These are phyloP conservation scores for Gnetum montanum DNA, from an alignment of 75 land plant genomes.

Conservation along the genomic window DNA sequence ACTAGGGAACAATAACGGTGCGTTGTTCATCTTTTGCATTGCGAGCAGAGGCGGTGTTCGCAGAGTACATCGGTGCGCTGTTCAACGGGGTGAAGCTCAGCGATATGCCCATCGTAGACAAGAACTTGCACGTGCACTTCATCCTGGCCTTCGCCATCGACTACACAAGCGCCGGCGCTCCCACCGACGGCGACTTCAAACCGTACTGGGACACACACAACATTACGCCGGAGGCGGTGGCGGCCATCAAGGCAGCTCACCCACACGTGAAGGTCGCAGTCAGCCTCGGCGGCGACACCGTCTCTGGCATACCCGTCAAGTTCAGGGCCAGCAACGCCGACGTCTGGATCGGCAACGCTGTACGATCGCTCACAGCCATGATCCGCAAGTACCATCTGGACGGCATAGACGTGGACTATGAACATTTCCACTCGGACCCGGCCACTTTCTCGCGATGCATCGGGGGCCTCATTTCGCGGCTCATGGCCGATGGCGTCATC, in stretches of 20 bases:
- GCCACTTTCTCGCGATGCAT: slow-evolving; percentile 16
- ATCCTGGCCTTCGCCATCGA: slow-evolving; percentile 41
- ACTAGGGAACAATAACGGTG: too few relatives aligned
- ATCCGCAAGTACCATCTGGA: slow-evolving; percentile 17
- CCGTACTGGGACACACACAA: slow-evolving; percentile 12
- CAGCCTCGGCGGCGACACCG: slow-evolving; percentile 17
- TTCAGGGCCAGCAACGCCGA: slow-evolving; percentile 5
- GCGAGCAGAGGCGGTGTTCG: too few relatives aligned
- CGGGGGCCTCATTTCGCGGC: slow-evolving; percentile 14
- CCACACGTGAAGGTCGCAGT: slow-evolving; percentile 15
- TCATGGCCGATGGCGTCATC: slow-evolving; percentile 9
- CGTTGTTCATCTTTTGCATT: too few relatives aligned
- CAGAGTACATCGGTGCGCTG: slow-evolving; percentile 44
- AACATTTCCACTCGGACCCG: slow-evolving; percentile 18
- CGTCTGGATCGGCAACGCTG: slow-evolving; percentile 30
- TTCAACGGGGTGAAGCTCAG: slow-evolving; percentile 28
- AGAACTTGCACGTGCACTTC: slow-evolving; percentile 15
- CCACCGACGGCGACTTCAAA: slow-evolving; percentile 16
- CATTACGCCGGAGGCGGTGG: slow-evolving; percentile 3
- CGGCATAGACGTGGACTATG: slow-evolving; percentile 35
- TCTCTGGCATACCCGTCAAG: neutral
- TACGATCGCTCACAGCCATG: slow-evolving; percentile 12
- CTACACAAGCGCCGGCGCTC: slow-evolving; percentile 8
- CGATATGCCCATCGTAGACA: slow-evolving; percentile 35
- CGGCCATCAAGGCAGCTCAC: slow-evolving; percentile 11